Base-by-base conservation (phyloP, 192 early-diverging fungal genomes). In the Backusella westeae region DNA sequence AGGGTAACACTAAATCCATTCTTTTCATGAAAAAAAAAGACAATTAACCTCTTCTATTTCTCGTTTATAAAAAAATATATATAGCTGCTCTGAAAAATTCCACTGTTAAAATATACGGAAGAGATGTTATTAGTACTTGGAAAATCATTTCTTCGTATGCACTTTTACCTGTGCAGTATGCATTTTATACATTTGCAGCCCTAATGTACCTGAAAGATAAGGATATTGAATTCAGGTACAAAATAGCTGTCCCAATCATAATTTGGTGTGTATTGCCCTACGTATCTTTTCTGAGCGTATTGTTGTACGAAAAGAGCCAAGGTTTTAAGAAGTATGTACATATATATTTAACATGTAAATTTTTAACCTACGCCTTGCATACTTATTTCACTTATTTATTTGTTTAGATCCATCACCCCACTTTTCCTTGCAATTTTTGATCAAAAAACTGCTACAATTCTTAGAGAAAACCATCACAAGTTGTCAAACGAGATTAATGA, bases 91-190 rank as follows among this genome's bases (percentile, higher is more conserved):
- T 96, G 56, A 91, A 90, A 4, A 93, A 87, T 15, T 97, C 96
- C 6, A 93, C 90, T 12, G 96, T 99, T 49, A 99, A 99, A 80
- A 92, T 99, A 77, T 91, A 91, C 65, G 98, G 95, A 32, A 88
- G 92, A 38, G 98, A 99, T 78, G 98, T 99, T 12, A 84, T 99
- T n/a, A 94, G 94, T 0, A 98, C 98, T 4, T 98, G 97, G 98
- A 98, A 98, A 81, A 84, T 96, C 12, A 78, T 96, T 6, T 90
- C 95, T 21, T 89, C 88, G n/a, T 80, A 93, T 21, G 92, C 88
- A 0, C 85, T 97, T 34, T 87, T 92, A 46, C 95, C 95, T 4
- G 72, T 87, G 7, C 82, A 93, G 23, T 96, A 96, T 77, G 88
- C 88, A 6, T 75, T 87, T 1, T 96, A 95, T 78, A 87, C 90